phyloP scores from a whole-genome alignment of 2,329 filamentous ascomycete species.

The Trichoderma koningii region DNA sequence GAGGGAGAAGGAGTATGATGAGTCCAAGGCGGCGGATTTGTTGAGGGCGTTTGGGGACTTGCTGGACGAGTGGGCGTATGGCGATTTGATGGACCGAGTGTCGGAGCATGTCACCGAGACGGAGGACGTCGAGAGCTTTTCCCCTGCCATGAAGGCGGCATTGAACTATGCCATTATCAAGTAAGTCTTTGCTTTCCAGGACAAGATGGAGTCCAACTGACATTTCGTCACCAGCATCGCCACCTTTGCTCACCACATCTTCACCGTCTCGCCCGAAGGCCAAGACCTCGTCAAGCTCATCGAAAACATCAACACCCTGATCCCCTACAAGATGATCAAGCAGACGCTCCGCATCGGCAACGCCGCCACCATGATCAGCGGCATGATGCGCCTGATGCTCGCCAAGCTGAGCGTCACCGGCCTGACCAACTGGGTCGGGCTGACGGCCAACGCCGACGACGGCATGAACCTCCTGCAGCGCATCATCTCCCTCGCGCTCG shows the following conservation, averaged over 20 bases:
- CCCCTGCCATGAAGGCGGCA: constrained; percentile 62
- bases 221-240: constrained; percentile 56
- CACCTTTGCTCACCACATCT: constrained; percentile 71
- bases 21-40: constrained; percentile 60
- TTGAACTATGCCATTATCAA: constrained; percentile 70
- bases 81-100: constrained; percentile 64
- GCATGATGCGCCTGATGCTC: constrained; percentile 69
- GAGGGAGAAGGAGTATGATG: constrained; percentile 53
- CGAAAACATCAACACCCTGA: constrained; percentile 67
- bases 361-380: constrained; percentile 78
- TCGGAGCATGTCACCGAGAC: constrained; percentile 63
- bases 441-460: constrained; percentile 70
- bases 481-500: constrained; percentile 72
- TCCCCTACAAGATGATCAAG: constrained; percentile 71
- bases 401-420: constrained; percentile 76
- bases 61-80: constrained; percentile 67
- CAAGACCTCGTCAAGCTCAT: constrained; percentile 72
- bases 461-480: constrained; percentile 80
- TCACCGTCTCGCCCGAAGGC: constrained; percentile 73
- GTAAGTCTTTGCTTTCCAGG: no score
- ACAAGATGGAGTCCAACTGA: no score
- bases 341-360: constrained; percentile 77
- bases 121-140: constrained; percentile 64
- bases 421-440: constrained; percentile 76
- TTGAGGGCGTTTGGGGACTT: constrained; percentile 66